Conservation (phyloP, 306 rosid species). For the Vigna angularis region DNA sequence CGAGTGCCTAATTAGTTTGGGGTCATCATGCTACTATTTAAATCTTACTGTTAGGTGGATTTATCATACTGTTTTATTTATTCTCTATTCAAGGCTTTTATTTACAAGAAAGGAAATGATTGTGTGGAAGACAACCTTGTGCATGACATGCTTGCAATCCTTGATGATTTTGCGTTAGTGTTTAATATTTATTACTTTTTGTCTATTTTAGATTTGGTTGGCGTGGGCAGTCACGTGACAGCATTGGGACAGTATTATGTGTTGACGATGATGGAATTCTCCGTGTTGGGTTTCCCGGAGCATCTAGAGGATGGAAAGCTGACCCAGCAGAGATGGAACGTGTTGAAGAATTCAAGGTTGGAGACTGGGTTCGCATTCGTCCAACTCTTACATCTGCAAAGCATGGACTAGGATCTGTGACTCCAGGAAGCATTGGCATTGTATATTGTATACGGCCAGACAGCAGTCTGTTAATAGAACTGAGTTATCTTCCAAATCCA, state of each 20-base stretch:
- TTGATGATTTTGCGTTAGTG: conserved; percentile 26
- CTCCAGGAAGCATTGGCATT: conserved; percentile 98
- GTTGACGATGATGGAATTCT: conserved; percentile 98
- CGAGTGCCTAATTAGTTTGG: conserved; percentile 14
- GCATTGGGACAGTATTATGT: conserved; percentile 96
- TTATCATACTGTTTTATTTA: neutral
- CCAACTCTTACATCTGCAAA: conserved; percentile 95
- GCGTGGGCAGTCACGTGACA: conserved; percentile 99
- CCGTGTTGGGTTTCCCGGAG: conserved; percentile 99
- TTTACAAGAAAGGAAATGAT: neutral
- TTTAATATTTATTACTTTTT: conserved; percentile 37
- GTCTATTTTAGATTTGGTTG: conserved; percentile 84
- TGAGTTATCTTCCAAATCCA: conserved; percentile 97
- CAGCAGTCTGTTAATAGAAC: conserved; percentile 87
- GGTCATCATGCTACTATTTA: neutral
- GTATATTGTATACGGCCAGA: conserved; percentile 96
- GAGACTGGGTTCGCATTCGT: conserved; percentile 98
- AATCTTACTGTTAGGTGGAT: conserved; percentile 2
- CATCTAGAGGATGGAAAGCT: conserved; percentile 99
- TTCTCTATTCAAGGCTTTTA: conserved; percentile 25
- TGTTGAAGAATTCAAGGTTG: conserved; percentile 97
- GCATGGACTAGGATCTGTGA: conserved; percentile 97
- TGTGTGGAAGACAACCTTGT: neutral
- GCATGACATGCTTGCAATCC: conserved; percentile 13
- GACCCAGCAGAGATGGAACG: conserved; percentile 99